Conservation (phyloP, 2,329 filamentous ascomycete genomes). For the Sporothrix variecibatus region DNA sequence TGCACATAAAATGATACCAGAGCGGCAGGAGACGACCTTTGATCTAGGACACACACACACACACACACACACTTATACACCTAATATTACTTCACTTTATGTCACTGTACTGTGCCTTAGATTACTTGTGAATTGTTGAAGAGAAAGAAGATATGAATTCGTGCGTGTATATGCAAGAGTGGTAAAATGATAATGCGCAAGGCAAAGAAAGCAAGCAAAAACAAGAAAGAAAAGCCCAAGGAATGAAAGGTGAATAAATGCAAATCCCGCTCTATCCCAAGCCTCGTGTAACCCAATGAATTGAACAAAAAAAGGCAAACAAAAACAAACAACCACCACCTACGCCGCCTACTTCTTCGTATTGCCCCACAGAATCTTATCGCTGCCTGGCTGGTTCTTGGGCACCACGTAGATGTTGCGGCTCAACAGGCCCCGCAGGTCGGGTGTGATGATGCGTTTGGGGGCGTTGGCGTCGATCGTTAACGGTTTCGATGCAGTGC, state of each 20-base stretch:
- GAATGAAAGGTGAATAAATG: neutral
- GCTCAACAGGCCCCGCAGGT: constrained; percentile 56
- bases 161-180: constrained; percentile 17
- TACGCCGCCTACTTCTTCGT: neutral
- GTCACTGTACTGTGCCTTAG: neutral
- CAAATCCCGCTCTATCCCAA: constrained; percentile 14
- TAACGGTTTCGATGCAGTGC: neutral
- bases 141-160: neutral
- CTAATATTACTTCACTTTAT: neutral
- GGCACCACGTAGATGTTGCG: constrained; percentile 45
- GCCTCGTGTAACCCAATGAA: neutral
- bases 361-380: constrained; percentile 30
- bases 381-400: constrained; percentile 18
- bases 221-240: neutral
- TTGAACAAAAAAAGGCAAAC: neutral
- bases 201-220: neutral
- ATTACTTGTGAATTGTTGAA: neutral
- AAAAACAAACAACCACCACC: neutral
- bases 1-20: neutral
- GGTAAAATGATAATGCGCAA: neutral
- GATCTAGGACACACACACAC: neutral
- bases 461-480: no score
- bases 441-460: constrained; percentile 57
- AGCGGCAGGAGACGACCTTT: neutral
- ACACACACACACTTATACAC: neutral